A percentile compares a stretch with the other conserved stretches of the same genome.
Conservation (phyloP, 768 basidiomycete genomes). For the Lactifluus pinguis region DNA sequence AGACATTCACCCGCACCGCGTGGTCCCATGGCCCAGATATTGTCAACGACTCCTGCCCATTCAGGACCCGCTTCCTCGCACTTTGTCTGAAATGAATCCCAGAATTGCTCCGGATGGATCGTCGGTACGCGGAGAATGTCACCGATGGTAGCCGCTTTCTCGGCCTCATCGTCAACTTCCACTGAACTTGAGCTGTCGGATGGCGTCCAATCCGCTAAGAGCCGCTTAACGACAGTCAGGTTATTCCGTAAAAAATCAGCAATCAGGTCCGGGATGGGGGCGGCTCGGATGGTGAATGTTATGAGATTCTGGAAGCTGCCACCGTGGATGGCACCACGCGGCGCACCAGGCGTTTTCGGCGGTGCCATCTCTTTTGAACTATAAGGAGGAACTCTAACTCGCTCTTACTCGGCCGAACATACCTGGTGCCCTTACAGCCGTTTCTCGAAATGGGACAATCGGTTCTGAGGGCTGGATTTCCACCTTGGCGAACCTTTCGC, state of each 20-base stretch:
- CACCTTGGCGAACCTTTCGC: slow-evolving; percentile 88
- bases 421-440: slow-evolving; percentile 76
- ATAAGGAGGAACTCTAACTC: background rate
- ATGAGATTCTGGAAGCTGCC: slow-evolving; percentile 61
- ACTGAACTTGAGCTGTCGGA: slow-evolving; percentile 27
- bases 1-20: slow-evolving; percentile 80
- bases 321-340: slow-evolving; percentile 72
- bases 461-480: slow-evolving; percentile 92
- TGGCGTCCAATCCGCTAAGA: slow-evolving; percentile 37
- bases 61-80: slow-evolving; percentile 64
- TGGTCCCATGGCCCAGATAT: slow-evolving; percentile 89
- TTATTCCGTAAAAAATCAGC: slow-evolving; percentile 75
- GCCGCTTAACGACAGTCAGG: slow-evolving; percentile 46
- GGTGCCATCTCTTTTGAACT: slow-evolving; percentile 69
- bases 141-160: slow-evolving; percentile 41
- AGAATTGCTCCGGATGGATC: slow-evolving; percentile 70
- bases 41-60: slow-evolving; percentile 65
- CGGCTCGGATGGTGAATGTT: slow-evolving; percentile 75
- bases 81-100: slow-evolving; percentile 55
- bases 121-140: slow-evolving; percentile 54
- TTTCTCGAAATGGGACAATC: slow-evolving; percentile 97
- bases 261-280: slow-evolving; percentile 64
- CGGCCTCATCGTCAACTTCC: slow-evolving; percentile 29
- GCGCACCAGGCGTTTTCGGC: slow-evolving; percentile 58
- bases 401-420: slow-evolving; percentile 10